A percentile compares a stretch with the other conserved stretches of the same genome.
phyloP scores from a whole-genome alignment of 371 early-diverging fungal genomes.

The Amoeboaphelidium protococcarum region DNA sequence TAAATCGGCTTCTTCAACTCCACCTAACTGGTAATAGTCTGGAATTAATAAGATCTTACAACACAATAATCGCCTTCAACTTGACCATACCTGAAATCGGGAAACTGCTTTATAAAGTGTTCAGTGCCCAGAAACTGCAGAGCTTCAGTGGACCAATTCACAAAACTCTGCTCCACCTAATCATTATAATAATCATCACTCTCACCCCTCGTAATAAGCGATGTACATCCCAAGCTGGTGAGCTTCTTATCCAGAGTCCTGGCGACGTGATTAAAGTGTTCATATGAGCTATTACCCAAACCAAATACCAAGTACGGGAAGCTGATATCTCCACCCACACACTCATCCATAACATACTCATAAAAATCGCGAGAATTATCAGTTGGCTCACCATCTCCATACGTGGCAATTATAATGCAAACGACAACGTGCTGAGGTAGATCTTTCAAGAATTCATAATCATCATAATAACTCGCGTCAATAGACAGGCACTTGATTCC shows the following conservation, averaged over 20 bases:
- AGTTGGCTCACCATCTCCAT: conserved; percentile 70
- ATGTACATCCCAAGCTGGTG: conserved; percentile 32
- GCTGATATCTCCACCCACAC: conserved; percentile 20
- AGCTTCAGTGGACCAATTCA: conserved; percentile 65
- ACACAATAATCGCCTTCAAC: neutral
- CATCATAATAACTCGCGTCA: neutral
- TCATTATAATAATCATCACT: conserved; percentile 94
- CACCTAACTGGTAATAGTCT: neutral
- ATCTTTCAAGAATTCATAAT: neutral
- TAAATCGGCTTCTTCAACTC: conserved; percentile 15
- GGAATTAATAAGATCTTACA: neutral
- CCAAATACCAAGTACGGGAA: conserved; percentile 60
- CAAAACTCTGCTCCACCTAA: conserved; percentile 69
- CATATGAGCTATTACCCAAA: conserved; percentile 87
- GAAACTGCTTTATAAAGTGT: conserved; percentile 33
- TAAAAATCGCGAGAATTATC: conserved; percentile 71
- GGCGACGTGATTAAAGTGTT: conserved; percentile 65
- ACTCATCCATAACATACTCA: conserved; percentile 27
- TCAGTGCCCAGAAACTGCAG: conserved; percentile 46
- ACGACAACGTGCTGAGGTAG: conserved; percentile 16
- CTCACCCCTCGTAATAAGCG: conserved; percentile 60
- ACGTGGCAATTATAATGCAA: conserved; percentile 66
- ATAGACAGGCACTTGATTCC: neutral
- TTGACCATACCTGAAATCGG: too few species aligned
- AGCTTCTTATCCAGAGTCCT: conserved; percentile 34